Evolutionary conservation across 2,329 filamentous ascomycete genomes (phyloP), one percentile per base, ranked within the genome.

Genomic region (Phoma sp.): DNA sequence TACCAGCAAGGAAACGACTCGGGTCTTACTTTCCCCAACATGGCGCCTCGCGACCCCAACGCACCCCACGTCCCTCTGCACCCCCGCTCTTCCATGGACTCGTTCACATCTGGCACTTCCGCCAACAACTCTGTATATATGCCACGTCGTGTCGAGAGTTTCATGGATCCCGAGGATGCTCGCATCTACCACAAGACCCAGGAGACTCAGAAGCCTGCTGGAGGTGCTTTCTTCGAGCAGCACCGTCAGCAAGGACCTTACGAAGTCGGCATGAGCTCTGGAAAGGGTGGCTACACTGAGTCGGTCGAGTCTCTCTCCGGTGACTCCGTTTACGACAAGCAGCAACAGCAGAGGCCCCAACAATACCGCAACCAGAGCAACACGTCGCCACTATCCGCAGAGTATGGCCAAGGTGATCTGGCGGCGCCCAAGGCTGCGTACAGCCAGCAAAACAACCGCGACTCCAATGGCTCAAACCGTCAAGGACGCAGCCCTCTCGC

Each of bases 151-250:
- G 86, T 92, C 43, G 89, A 93, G 65, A 89, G 84, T 66, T 85
- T 94, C 67, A 90, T 96, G 85, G 85, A 85, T 59, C 87, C 89
- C 6, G 90, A 95, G 71, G 90, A 94, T 68, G 84, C 86, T 32
- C 84, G 83, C 60, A 89, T 91, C 68, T 91, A 92, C 70, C 83
- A 87, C 65, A 83, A 90, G 67, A 86, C 88, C 2, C 89, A 89
- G 69, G 67, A 77, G 50, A 66, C 70, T 31, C 76, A 81, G 58
- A 71, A 71, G 53, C 78, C 77, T 21, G 75, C 78, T 12, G 78
- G 78, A 51, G 79, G 78, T 29, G 77, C 78, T 17, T 76, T 70
- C 63, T 76, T 72, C 57, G 74, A 76, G 51, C 63, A 73, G 32
- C 63, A 67, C 13, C 65, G 65, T 43, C 45, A 60, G 49, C 51